These are phyloP conservation scores for Pterocarpus santalinus DNA, from an alignment of 306 rosid species.

Conservation along the genomic window DNA sequence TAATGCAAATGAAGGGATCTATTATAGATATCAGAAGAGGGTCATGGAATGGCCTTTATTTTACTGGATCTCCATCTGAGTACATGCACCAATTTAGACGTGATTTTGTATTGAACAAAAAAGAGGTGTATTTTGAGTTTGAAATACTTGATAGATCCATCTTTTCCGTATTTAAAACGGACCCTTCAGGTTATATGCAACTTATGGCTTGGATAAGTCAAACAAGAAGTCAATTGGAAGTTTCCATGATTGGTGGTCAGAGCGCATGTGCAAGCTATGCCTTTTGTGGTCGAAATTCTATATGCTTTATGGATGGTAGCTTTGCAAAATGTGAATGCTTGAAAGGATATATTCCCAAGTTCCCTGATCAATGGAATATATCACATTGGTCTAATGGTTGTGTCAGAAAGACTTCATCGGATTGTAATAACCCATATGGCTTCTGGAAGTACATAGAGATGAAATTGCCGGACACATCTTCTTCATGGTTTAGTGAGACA, in stretches of 20 bases:
- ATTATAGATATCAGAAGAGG: neutral
- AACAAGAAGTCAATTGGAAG: neutral
- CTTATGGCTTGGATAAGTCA: neutral
- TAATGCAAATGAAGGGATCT: neutral
- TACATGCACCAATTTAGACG: neutral
- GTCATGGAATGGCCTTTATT: conserved; percentile 32
- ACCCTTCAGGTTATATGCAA: neutral
- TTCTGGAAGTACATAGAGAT: neutral
- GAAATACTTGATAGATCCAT: neutral
- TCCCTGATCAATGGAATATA: neutral
- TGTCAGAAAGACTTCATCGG: neutral
- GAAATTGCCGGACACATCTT: neutral
- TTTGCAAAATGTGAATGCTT: too few species aligned
- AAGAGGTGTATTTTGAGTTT: conserved; percentile 22
- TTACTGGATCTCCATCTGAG: conserved; percentile 6
- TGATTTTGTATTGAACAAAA: neutral
- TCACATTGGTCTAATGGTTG: neutral
- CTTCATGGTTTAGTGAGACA: neutral
- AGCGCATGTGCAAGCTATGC: neutral
- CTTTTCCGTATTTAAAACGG: neutral
- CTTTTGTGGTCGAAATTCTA: neutral
- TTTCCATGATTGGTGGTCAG: too few species aligned
- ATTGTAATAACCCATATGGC: neutral
- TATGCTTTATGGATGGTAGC: neutral
- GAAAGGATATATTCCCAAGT: neutral